Evolutionary conservation across 169 alveolate genomes (phyloP).

Genomic region (Cryptosporidium canis): DNA sequence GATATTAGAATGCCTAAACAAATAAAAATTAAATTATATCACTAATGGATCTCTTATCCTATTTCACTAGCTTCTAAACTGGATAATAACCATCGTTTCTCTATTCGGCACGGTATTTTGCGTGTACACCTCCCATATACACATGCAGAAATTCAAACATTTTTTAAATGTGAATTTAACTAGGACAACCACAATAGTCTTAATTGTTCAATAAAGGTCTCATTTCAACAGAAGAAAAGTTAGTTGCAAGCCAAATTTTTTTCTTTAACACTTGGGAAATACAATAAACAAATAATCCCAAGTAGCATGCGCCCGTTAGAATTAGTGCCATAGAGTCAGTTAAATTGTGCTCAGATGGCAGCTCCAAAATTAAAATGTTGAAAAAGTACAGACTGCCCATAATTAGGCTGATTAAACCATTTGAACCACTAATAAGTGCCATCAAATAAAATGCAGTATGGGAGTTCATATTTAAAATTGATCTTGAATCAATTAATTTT

Average conservation of each 20-base stretch:
- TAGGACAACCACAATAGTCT: not conserved
- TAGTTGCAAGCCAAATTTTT: not conserved
- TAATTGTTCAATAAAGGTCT: conserved; percentile 38
- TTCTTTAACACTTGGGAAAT: conserved; percentile 15
- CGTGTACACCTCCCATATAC: not conserved
- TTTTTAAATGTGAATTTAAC: not conserved
- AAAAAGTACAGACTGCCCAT: conserved; percentile 55
- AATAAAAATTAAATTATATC: not conserved
- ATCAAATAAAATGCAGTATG: conserved; percentile 33
- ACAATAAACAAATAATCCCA: conserved; percentile 18
- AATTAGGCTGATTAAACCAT: conserved; percentile 34
- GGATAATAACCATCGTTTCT: not conserved
- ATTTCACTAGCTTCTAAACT: not conserved
- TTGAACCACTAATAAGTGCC: conserved; percentile 58
- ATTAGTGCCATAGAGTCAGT: conserved; percentile 34
- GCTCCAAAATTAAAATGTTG: conserved; percentile 21
- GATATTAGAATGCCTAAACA: too few species aligned
- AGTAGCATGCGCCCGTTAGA: conserved; percentile 20
- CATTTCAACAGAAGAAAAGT: conserved; percentile 59
- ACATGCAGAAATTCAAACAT: not conserved
- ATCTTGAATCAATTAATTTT: not conserved
- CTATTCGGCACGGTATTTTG: not conserved
- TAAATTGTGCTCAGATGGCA: conserved; percentile 8
- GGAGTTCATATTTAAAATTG: conserved; percentile 7
- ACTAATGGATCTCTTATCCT: not conserved